These are phyloP conservation scores for Debaryomyces hansenii DNA, from an alignment of 805 yeast species.

Conservation along the genomic window DNA sequence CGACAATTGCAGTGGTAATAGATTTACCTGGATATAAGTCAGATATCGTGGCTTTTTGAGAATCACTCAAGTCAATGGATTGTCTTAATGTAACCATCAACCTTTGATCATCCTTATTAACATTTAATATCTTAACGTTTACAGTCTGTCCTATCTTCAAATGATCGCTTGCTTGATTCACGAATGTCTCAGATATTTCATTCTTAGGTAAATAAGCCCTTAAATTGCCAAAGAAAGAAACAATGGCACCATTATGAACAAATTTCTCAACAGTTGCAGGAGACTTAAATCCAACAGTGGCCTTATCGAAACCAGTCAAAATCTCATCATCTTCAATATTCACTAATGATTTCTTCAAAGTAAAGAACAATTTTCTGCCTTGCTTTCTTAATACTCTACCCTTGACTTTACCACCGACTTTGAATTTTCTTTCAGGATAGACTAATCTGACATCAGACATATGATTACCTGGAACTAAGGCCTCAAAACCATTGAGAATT, in stretches of 20 bases:
- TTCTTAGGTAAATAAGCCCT: constrained; percentile 81
- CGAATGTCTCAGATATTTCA: constrained; percentile 89
- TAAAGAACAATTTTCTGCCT: constrained; percentile 53
- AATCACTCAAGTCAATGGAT: constrained; percentile 50
- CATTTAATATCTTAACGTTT: constrained; percentile 58
- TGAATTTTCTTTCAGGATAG: constrained; percentile 91
- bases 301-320: constrained; percentile 38
- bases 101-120: constrained; percentile 53
- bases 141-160: constrained; percentile 85
- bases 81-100: constrained; percentile 75
- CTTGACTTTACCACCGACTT: constrained; percentile 76
- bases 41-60: constrained; percentile 47
- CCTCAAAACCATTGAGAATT: constrained; percentile 67
- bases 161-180: constrained; percentile 73
- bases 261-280: constrained; percentile 74
- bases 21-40: constrained; percentile 61
- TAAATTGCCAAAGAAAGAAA: constrained; percentile 77
- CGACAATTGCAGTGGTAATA: constrained; percentile 56
- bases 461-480: constrained; percentile 70
- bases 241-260: constrained; percentile 74
- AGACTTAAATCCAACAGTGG: constrained; percentile 49
- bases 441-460: constrained; percentile 81
- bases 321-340: constrained; percentile 58
- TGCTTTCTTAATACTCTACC: constrained; percentile 65
- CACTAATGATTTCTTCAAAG: constrained; percentile 84